Base-by-base conservation (phyloP, 2,329 filamentous ascomycete genomes). In the Dichotomopilus funicola region DNA sequence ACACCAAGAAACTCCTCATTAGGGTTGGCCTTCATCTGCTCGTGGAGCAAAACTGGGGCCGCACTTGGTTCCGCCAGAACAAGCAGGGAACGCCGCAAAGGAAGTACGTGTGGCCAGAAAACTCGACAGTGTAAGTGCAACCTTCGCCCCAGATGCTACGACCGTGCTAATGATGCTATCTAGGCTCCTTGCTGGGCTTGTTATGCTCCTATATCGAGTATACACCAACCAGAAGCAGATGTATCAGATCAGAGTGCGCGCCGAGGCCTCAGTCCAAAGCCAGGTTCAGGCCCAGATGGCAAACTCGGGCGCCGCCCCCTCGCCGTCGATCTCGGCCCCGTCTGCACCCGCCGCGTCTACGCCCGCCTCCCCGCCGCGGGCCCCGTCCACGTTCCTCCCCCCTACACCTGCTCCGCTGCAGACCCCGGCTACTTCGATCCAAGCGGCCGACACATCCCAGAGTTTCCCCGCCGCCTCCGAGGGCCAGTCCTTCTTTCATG, bases 111-210 rank as follows among this genome's bases (percentile, higher is more conserved):
- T 63, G 61, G 61, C 61, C 61, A 6, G 37, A n/a, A 8, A 60
- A 63, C 35, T 63, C 61, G 4, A 57, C 61, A 5, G 37, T 56
- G 60, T 60, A 55, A 57, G 51, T 27, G 5, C 27, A 31, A 27
- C 19, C 19, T 27, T 27, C 19, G 19, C 19, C 19, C 19, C 19
- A 27, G 19, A 27, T 27, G 19, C 19, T 27, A 27, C 19, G 19
- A 27, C 19, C 19, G 19, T 27, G 19, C 51, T 56, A 41, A 56
- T 53, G 13, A 27, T 2, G 8, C 5, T 12, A 27, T 38, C n/a
- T 11, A 54, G 51, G 31, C 40, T 58, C 41, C 33, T 58, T 5
- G 13, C 52, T n/a, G 31, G 53, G 35, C 61, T 62, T 49, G 44
- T 49, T 40, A 50, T 51, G 49, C 34, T 62, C 9, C 49, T 60